phyloP scores from a whole-genome alignment of 2,329 filamentous ascomycete genomes.

The Dissoconium aciculare region DNA sequence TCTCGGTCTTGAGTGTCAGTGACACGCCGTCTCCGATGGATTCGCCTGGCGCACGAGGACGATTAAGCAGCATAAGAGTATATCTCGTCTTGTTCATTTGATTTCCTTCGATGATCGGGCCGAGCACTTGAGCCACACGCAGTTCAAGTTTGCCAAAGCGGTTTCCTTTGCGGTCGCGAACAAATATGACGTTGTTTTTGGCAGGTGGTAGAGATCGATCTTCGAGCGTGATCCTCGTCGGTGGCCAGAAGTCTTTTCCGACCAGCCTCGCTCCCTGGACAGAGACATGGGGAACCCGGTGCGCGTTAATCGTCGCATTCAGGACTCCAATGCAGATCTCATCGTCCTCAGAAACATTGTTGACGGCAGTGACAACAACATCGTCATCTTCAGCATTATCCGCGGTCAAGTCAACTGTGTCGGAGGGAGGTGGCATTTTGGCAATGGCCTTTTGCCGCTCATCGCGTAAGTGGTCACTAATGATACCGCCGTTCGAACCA shows the following conservation, averaged over 20 bases:
- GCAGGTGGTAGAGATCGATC: constrained; percentile 26
- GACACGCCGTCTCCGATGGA: constrained; percentile 48
- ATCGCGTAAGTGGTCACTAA: constrained; percentile 54
- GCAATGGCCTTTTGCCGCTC: constrained; percentile 35
- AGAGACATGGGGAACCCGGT: constrained; percentile 13
- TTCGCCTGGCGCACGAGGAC: constrained; percentile 50
- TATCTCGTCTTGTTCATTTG: constrained; percentile 50
- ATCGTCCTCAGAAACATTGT: constrained; percentile 6
- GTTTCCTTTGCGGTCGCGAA: constrained; percentile 54
- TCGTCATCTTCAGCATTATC: constrained; percentile 25
- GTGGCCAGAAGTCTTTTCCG: constrained; percentile 45
- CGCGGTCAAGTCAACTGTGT: constrained; percentile 37
- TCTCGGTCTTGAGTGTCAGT: constrained; percentile 45
- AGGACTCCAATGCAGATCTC: constrained; percentile 19
- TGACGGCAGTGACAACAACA: constrained; percentile 9
- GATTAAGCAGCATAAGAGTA: constrained; percentile 53
- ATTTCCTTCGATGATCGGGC: constrained; percentile 54
- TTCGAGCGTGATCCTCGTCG: constrained; percentile 57
- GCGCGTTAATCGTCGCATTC: constrained; percentile 11
- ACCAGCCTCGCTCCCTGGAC: no score
- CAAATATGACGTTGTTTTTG: constrained; percentile 45
- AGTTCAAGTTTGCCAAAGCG: constrained; percentile 65
- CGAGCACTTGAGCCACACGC: constrained; percentile 51
- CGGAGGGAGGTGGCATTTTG: constrained; percentile 6
- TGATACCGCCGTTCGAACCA: constrained; percentile 39